These are phyloP conservation scores for Backusella psychrophila DNA, from an alignment of 192 early-diverging fungal genomes.

Conservation along the genomic window DNA sequence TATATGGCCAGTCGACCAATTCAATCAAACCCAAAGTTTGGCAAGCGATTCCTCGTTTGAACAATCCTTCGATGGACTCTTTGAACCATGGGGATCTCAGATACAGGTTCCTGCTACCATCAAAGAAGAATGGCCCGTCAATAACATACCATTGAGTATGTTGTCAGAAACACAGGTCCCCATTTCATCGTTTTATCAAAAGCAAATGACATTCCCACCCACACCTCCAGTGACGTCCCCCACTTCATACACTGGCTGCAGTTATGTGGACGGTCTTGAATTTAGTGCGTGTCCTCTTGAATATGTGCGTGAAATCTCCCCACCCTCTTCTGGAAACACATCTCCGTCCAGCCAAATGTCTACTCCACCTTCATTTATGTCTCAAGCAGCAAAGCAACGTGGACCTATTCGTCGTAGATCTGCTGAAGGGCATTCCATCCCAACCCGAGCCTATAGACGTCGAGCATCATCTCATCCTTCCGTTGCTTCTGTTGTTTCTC, in stretches of 20 bases:
- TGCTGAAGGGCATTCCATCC: background rate
- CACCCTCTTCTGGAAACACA: background rate
- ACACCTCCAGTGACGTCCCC: background rate
- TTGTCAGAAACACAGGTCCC: background rate
- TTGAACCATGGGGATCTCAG: background rate
- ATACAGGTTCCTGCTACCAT: background rate
- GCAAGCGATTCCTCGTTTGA: slow-evolving; percentile 1
- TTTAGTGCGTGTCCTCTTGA: background rate
- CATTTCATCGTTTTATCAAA: background rate
- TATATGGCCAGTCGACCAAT: background rate
- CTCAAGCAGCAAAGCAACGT: background rate
- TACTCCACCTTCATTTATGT: background rate
- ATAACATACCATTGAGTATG: background rate
- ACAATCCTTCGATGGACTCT: background rate
- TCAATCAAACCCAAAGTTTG: background rate
- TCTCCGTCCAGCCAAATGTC: background rate
- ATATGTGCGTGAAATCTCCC: slow-evolving; percentile 3
- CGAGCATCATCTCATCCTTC: slow-evolving; percentile 17
- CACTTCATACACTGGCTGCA: background rate
- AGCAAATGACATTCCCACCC: background rate
- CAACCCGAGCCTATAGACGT: background rate
- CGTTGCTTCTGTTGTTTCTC: slow-evolving; percentile 28
- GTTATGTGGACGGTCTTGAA: background rate
- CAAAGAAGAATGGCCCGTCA: slow-evolving; percentile 2
- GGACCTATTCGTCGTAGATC: background rate